Evolutionary conservation across 2,329 filamentous ascomycete species (phyloP).

Genomic region (Eutypella sp.): DNA sequence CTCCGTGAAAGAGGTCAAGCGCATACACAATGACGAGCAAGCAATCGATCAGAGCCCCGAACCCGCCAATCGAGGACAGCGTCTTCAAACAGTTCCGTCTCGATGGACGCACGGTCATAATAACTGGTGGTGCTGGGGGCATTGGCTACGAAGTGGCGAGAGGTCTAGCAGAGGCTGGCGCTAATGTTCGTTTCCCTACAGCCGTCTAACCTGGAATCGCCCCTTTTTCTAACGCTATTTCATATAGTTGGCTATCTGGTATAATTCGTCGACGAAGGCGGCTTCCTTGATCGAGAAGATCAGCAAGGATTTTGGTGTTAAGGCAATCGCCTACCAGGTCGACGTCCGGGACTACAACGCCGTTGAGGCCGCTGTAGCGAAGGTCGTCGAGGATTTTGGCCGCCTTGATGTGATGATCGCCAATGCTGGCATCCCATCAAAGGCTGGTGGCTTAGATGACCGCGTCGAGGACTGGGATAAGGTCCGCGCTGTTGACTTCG

Average conservation of each 20-base stretch:
- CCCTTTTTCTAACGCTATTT: no score
- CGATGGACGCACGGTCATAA: slow-evolving; percentile 25
- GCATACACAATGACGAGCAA: no score
- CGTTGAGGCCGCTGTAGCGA: slow-evolving; percentile 24
- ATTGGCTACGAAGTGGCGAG: slow-evolving; percentile 31
- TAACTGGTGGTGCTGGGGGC: slow-evolving; percentile 33
- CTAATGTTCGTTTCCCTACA: slow-evolving; percentile 8
- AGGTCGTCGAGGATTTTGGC: slow-evolving; percentile 27
- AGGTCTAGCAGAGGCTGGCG: slow-evolving; percentile 32
- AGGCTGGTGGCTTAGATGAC: slow-evolving; percentile 27
- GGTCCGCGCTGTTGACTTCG: slow-evolving; percentile 26
- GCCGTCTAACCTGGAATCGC: neutral
- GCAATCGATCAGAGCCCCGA: slow-evolving; percentile 8
- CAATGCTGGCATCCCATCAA: slow-evolving; percentile 29
- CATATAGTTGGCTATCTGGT: slow-evolving; percentile 17
- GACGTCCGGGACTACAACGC: slow-evolving; percentile 14
- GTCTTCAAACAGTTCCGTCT: slow-evolving; percentile 26
- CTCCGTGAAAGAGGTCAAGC: no score
- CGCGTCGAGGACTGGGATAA: slow-evolving; percentile 23
- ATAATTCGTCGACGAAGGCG: slow-evolving; percentile 11
- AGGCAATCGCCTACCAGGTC: slow-evolving; percentile 9
- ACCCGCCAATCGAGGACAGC: slow-evolving; percentile 20
- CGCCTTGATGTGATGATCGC: slow-evolving; percentile 31
- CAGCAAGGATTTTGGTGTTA: slow-evolving; percentile 13
- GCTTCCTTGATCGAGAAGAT: slow-evolving; percentile 10